Base-by-base conservation (phyloP, 2,329 filamentous ascomycete genomes). In the Aspergillus fumigatiaffinis region DNA sequence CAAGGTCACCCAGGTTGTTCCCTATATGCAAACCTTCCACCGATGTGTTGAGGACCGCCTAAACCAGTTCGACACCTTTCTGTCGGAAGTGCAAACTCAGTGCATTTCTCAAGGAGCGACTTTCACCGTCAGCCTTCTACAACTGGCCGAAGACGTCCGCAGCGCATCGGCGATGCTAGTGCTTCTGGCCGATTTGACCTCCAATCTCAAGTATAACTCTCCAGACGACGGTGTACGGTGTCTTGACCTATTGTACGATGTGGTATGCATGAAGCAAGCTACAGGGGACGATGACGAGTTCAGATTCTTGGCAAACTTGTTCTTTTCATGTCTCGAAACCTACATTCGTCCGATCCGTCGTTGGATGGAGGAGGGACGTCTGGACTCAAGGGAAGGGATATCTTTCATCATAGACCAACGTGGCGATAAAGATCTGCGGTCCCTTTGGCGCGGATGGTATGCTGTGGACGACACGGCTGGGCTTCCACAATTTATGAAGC, bases 301-400 rank as follows among this genome's bases (percentile, higher is more conserved):
- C 67, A 73, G 77, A 42, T 86, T 84, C 42, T 77, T 94, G 4
- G 85, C 85, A 1, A 77, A 77, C 0, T 79, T 94, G 3, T 94
- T 97, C 68, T 87, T 94, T 55, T 83, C 88, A 49, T 96, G 91
- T 68, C 88, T 97, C 57, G 84, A 87, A 56, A 86, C 91, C 1
- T 97, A 96, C 71, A 80, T 95, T 41, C 86, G 86, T 42, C 90
- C 92, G 0, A 88, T 97, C 48, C 83, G 87, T 38, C 77, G 81
- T 17, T 97, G 93, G 93, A 93, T 96, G 86, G 86, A 91, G 65
- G 82, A 85, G 41, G 93, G 93, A 0, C 84, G 86, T 54, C 76
- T 96, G 3, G 77, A 84, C 2, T 75, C 82, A 0, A 80, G 81
- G 1, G 87, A 92, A 62, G 84, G 85, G 59, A 82, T 85, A 0